phyloP scores from a whole-genome alignment of 495 filamentous ascomycete species.

The Aspergillus funiculosus region DNA sequence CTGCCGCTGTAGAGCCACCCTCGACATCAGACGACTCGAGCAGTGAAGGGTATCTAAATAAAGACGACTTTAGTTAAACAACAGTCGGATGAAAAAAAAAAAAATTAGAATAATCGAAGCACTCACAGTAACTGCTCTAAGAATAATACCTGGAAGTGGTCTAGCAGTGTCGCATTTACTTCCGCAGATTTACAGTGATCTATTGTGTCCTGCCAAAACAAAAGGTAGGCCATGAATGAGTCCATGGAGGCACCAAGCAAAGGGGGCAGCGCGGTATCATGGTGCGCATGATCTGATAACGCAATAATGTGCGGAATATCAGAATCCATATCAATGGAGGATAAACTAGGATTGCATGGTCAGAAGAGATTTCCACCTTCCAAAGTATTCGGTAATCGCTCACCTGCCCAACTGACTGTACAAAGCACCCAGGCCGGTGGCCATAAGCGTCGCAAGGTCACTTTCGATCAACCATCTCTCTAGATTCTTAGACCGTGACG shows the following conservation, averaged over 20 bases:
- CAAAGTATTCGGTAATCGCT: conserved; percentile 5
- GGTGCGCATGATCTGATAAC: conserved; percentile 67
- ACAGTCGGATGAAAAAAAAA: neutral
- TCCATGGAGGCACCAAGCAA: conserved; percentile 72
- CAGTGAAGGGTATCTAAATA: conserved; percentile 84
- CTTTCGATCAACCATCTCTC: conserved; percentile 97
- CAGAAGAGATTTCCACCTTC: neutral
- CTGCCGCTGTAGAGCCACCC: conserved; percentile 92
- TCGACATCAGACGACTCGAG: conserved; percentile 95
- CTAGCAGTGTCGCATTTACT: conserved; percentile 84
- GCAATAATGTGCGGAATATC: conserved; percentile 75
- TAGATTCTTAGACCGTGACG: conserved; percentile 69
- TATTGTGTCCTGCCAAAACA: conserved; percentile 97
- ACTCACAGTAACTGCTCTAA: conserved; percentile 86
- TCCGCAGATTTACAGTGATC: conserved; percentile 90
- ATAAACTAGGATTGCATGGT: conserved; percentile 25
- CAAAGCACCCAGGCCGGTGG: conserved; percentile 85
- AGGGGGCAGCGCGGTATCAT: conserved; percentile 38
- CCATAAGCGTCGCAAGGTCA: conserved; percentile 95
- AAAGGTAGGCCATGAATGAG: conserved; percentile 87
- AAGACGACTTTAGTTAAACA: too few relatives aligned
- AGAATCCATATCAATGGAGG: conserved; percentile 43
- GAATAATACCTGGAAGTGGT: conserved; percentile 97
- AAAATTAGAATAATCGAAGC: neutral
- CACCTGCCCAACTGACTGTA: conserved; percentile 92